These are phyloP conservation scores for Auxenochlorella protothecoides DNA, from an alignment of 139 green algal species.

Conservation along the genomic window DNA sequence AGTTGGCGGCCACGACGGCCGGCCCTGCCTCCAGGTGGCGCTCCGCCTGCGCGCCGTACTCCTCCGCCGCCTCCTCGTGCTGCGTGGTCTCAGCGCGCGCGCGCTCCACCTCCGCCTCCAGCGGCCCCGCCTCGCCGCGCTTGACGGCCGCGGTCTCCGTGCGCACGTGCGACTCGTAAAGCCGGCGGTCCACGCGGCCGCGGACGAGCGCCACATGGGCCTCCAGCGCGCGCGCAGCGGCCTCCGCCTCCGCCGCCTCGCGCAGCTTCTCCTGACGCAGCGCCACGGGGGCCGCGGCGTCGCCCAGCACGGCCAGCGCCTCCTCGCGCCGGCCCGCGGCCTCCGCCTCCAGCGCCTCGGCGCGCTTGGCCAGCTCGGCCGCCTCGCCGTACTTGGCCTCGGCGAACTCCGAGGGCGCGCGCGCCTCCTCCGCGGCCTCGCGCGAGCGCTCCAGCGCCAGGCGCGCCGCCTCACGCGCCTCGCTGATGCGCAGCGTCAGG, in stretches of 20 bases:
- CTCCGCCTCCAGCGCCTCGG: constrained; percentile 67
- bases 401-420: constrained; percentile 11
- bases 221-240: constrained; percentile 2
- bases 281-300: constrained; percentile 2
- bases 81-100: background rate
- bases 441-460: constrained; percentile 6
- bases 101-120: background rate
- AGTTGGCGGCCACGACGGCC: too few species aligned
- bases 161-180: constrained; percentile 13
- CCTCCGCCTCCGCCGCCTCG: constrained; percentile 15
- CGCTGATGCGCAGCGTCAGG: too few species aligned
- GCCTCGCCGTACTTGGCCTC: constrained; percentile 22
- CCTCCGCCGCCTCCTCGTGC: background rate
- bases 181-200: constrained; percentile 4
- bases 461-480: constrained; percentile 1
- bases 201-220: constrained; percentile 3
- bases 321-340: background rate
- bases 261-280: constrained; percentile 18
- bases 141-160: constrained; percentile 7
- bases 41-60: background rate
- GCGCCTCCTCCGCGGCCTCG: constrained; percentile 14
- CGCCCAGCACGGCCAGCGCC: constrained; percentile 7
- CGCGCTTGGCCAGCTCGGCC: constrained; percentile 83
- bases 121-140: background rate
- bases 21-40: background rate